Conservation (phyloP, 1,139 yeast genomes). For the Meyerozyma guilliermondii region DNA sequence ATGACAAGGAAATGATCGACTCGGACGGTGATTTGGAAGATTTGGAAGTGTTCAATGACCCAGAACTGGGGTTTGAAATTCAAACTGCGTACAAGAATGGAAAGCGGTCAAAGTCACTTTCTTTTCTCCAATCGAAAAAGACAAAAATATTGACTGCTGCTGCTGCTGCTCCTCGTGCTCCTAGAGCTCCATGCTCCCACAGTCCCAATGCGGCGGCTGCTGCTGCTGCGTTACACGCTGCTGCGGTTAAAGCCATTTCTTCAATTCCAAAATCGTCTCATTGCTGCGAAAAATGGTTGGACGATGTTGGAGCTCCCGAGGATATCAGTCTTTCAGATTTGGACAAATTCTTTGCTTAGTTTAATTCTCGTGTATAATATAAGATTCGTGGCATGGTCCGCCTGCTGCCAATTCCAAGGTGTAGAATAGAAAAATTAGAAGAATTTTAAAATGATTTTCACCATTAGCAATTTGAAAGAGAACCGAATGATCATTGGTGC, state of each 20-base stretch:
- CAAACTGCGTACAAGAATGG: slow-evolving; percentile 36
- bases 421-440: background rate
- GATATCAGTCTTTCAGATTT: slow-evolving; percentile 68
- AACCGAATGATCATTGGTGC: too few species aligned
- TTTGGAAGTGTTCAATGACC: slow-evolving; percentile 41
- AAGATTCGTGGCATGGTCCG: background rate
- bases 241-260: slow-evolving; percentile 54
- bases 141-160: slow-evolving; percentile 64
- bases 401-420: background rate
- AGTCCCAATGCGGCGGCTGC: slow-evolving; percentile 65
- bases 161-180: slow-evolving; percentile 78
- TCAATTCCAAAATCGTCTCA: slow-evolving; percentile 10
- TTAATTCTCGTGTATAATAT: slow-evolving; percentile 1
- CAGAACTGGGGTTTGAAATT: slow-evolving; percentile 18
- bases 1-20: slow-evolving; percentile 20
- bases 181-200: slow-evolving; percentile 52
- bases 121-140: slow-evolving; percentile 48
- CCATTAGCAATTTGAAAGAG: too few species aligned
- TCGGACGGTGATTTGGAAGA: slow-evolving; percentile 35
- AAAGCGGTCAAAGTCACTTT: slow-evolving; percentile 63
- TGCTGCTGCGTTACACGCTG: slow-evolving; percentile 71
- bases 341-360: slow-evolving; percentile 49
- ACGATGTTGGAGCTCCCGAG: slow-evolving; percentile 74
- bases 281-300: slow-evolving; percentile 51
- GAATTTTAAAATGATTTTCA: too few species aligned